Conservation (phyloP, 2,329 filamentous ascomycete genomes). For the Cladosporium sp. region DNA sequence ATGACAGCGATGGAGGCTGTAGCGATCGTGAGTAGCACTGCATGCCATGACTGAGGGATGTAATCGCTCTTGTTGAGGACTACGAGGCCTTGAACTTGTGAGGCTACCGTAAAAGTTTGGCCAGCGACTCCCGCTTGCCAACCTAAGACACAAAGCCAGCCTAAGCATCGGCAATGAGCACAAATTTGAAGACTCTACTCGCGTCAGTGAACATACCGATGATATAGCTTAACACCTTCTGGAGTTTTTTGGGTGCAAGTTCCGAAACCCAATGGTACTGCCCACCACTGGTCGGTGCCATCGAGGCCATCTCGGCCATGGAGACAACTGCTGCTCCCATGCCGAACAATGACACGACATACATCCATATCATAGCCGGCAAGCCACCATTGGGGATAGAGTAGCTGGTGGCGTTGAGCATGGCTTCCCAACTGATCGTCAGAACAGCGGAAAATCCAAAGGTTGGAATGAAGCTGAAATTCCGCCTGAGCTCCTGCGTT, state of each 20-base stretch:
- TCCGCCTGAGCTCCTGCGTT: neutral
- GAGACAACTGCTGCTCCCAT: neutral
- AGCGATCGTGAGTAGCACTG: conserved; percentile 45
- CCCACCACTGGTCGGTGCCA: neutral
- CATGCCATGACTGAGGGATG: conserved; percentile 42
- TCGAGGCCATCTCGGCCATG: conserved; percentile 5
- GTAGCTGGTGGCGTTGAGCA: neutral
- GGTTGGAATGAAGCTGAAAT: neutral
- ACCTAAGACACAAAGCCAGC: conserved; percentile 33
- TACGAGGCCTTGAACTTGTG: conserved; percentile 31
- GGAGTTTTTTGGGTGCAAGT: neutral
- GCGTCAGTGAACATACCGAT: neutral
- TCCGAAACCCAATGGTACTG: neutral
- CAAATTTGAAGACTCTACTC: neutral
- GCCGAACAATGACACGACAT: neutral
- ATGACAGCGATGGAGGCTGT: conserved; percentile 33
- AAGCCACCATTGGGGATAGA: neutral
- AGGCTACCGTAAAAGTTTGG: conserved; percentile 39
- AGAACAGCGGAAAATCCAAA: conserved; percentile 17
- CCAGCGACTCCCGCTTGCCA: conserved; percentile 33
- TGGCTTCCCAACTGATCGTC: neutral
- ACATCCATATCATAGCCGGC: neutral
- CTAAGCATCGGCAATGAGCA: neutral
- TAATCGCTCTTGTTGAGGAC: conserved; percentile 35
- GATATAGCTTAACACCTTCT: neutral